A percentile compares a stretch with the other conserved stretches of the same genome.
Evolutionary conservation across 140 eudicot species (phyloP).

Genomic region (Cichorium intybus): DNA sequence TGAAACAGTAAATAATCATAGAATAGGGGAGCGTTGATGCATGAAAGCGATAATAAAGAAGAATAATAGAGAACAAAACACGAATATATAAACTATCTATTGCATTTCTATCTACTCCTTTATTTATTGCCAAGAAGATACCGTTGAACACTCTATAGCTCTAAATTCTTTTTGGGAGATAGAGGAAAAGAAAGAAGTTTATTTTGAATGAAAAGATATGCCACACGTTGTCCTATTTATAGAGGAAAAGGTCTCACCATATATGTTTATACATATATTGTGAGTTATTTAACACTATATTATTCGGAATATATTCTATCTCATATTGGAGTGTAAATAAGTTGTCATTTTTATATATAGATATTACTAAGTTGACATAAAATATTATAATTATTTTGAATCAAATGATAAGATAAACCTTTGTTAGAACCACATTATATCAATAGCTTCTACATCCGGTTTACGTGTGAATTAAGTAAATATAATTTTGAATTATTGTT

Average conservation of each 20-base stretch:
- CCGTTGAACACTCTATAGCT: neutral
- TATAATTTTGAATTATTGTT: too few species aligned
- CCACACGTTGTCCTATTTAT: slow-evolving; percentile 28
- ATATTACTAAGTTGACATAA: too few species aligned
- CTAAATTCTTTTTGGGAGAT: neutral
- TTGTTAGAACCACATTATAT: too few species aligned
- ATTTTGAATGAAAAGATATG: slow-evolving; percentile 12
- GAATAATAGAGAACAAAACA: too few species aligned
- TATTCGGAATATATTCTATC: neutral
- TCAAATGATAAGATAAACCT: too few species aligned
- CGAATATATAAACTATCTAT: too few species aligned
- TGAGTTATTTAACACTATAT: neutral
- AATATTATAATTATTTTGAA: too few species aligned
- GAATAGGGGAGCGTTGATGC: neutral
- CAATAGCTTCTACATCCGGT: too few species aligned
- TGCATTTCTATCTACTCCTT: neutral
- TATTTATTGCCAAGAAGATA: neutral
- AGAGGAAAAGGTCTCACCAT: slow-evolving; percentile 3
- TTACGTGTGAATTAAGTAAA: too few species aligned
- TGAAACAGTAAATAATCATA: neutral
- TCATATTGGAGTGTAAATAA: neutral
- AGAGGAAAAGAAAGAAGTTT: slow-evolving; percentile 16
- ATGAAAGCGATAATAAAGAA: neutral
- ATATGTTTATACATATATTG: neutral
- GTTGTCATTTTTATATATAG: neutral